Conservation (phyloP, 768 basidiomycete genomes). For the Collybia nuda region DNA sequence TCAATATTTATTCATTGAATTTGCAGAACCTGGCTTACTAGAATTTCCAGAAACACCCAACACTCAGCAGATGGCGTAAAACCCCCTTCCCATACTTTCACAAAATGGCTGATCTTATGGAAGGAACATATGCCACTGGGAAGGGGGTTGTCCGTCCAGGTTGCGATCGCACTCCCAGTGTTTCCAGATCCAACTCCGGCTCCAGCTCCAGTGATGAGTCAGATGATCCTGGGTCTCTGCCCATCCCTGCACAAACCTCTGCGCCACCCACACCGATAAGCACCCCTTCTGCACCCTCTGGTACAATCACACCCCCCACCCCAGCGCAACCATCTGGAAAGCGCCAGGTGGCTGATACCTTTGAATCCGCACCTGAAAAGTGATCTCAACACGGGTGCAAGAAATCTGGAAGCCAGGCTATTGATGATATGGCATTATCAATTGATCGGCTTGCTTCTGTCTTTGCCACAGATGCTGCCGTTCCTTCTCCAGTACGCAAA, state of each 20-base stretch:
- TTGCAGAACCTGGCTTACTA: not conserved
- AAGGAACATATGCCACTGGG: conserved; percentile 14
- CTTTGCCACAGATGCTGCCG: conserved; percentile 6
- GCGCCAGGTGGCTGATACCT: conserved; percentile 6
- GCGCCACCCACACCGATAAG: not conserved
- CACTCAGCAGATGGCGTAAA: conserved; percentile 19
- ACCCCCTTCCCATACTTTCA: conserved; percentile 20
- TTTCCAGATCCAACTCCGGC: not conserved
- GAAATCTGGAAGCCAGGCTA: conserved; percentile 13
- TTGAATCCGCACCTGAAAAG: not conserved
- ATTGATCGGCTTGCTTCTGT: conserved; percentile 14
- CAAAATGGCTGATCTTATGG: conserved; percentile 14
- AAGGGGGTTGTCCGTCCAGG: conserved; percentile 9
- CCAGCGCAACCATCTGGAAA: no score
- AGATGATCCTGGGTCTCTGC: not conserved
- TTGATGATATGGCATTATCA: conserved; percentile 13
- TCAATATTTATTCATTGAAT: conserved; percentile 1
- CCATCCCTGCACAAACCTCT: not conserved
- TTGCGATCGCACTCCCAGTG: not conserved
- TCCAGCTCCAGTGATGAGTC: not conserved
- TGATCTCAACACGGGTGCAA: not conserved
- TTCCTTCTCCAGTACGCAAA: conserved; percentile 7
- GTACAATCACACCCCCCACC: not conserved
- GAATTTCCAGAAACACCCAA: conserved; percentile 10
- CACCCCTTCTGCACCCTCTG: no score